Conservation (phyloP, 106 monocot species). For the Allium cepa region DNA sequence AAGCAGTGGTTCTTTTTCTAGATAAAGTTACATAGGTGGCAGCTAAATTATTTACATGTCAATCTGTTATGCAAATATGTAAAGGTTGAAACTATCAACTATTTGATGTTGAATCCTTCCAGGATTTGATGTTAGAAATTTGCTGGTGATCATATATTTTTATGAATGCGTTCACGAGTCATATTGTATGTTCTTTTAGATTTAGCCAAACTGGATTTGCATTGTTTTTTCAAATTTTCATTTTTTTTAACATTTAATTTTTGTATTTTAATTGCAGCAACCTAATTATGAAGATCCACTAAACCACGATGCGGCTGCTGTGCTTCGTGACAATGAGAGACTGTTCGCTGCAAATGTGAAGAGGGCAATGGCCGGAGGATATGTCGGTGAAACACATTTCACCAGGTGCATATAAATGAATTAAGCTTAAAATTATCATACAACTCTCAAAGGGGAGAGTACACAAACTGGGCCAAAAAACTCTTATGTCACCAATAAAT, state of each 20-base stretch:
- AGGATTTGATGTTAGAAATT: too few relatives aligned
- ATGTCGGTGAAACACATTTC: constrained; percentile 69
- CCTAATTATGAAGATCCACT: constrained; percentile 91
- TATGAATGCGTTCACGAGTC: too few relatives aligned
- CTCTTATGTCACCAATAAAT: too few relatives aligned
- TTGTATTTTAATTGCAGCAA: constrained; percentile 32
- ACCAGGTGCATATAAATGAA: constrained; percentile 52
- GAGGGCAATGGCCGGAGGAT: constrained; percentile 84
- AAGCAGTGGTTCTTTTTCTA: too few relatives aligned
- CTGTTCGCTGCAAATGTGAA: constrained; percentile 74
- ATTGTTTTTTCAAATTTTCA: background rate
- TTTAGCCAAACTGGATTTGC: background rate
- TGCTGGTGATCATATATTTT: too few relatives aligned
- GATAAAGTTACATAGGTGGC: too few relatives aligned
- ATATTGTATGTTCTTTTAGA: too few relatives aligned
- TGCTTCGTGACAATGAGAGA: constrained; percentile 65
- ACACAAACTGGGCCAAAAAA: background rate
- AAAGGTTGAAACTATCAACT: too few relatives aligned
- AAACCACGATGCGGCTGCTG: constrained; percentile 78
- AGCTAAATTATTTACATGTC: too few relatives aligned
- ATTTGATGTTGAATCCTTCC: too few relatives aligned
- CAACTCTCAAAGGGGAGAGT: background rate
- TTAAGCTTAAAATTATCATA: background rate
- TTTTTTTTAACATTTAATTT: background rate
- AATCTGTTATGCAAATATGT: too few relatives aligned